Conservation (phyloP, 768 basidiomycete genomes). For the Phlebiopsis flavidoalba region DNA sequence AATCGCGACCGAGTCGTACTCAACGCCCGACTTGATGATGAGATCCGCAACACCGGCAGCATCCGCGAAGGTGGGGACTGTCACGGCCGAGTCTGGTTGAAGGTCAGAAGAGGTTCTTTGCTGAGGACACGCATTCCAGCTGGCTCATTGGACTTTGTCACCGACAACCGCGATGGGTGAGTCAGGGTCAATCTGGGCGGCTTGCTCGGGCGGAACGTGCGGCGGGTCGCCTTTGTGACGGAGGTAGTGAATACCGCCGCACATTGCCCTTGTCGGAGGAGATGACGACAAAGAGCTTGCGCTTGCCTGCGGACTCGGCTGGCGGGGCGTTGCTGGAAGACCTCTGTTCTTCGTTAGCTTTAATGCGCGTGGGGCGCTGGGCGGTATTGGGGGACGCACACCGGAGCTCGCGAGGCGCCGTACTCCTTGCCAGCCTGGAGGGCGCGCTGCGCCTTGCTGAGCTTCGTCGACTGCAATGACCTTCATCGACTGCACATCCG, state of each 20-base stretch:
- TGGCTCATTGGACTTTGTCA: constrained; percentile 97
- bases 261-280: constrained; percentile 99
- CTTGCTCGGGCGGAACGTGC: constrained; percentile 53
- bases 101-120: constrained; percentile 71
- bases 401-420: constrained; percentile 88
- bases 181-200: constrained; percentile 44
- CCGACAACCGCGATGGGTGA: constrained; percentile 85
- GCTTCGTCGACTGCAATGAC: constrained; percentile 98
- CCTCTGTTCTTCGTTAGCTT: constrained; percentile 44
- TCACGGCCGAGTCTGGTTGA: constrained; percentile 98
- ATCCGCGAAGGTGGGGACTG: constrained; percentile 95
- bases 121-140: constrained; percentile 61
- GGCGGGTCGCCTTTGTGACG: constrained; percentile 85
- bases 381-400: constrained; percentile 30
- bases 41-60: constrained; percentile 92
- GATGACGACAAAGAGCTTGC: constrained; percentile 88
- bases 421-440: constrained; percentile 91
- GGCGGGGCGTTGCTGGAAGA: constrained; percentile 79
- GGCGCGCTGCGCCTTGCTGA: constrained; percentile 91
- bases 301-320: constrained; percentile 61
- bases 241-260: constrained; percentile 99
- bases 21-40: constrained; percentile 77
- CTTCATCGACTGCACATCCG: constrained; percentile 78
- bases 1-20: constrained; percentile 81
- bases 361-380: background rate